Base-by-base conservation (phyloP, 176 grass and related monocot species). In the Lolium multiflorum region DNA sequence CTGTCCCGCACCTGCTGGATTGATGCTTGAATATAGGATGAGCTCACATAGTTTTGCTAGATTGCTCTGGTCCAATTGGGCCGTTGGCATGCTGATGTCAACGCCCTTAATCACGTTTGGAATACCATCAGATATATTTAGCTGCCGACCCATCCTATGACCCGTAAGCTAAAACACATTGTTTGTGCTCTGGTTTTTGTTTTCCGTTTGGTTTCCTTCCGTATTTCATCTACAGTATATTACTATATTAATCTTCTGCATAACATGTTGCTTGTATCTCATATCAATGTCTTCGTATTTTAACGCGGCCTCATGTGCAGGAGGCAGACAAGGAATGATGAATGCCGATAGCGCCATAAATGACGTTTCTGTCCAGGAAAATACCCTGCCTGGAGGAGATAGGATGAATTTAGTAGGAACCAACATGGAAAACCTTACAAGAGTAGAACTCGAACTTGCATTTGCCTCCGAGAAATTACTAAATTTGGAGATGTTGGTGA, bases 391-490 rank as follows among this genome's bases (percentile, higher is more conserved):
- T 37, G 28, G 28, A 60, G 90, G 75, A 59, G 79, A 83, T 60
- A 24, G 13, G 48, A 15, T 15, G 9, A 86, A 83, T 83, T 4
- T 11, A 21, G 88, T 64, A 73, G 91, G 69, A 77, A 86, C 38
- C 77, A 85, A 38, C 57, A 83, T 89, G 43, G 94, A 96, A 69
- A 87, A 62, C 73, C 11, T 98, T 60, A 87, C 84, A 15, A 96
- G 90, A 76, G 81, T 94, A 10, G 90, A 96, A 80, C 89, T 91
- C 26, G 90, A 95, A 52, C 71, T 98, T 71, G 79, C 90, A 64
- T 98, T 94, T 89, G 93, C 88, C 59, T 94, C 97, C 0, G 94
- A 94, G 56, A 98, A 98, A 54, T 84, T 96, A 4, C 58, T 98
- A 39, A 98, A 96, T 82, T 72, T 98, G 66, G 93, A 98, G 81